Evolutionary conservation across 2,329 filamentous ascomycete species (phyloP).

Genomic region (Xylogone sp.): DNA sequence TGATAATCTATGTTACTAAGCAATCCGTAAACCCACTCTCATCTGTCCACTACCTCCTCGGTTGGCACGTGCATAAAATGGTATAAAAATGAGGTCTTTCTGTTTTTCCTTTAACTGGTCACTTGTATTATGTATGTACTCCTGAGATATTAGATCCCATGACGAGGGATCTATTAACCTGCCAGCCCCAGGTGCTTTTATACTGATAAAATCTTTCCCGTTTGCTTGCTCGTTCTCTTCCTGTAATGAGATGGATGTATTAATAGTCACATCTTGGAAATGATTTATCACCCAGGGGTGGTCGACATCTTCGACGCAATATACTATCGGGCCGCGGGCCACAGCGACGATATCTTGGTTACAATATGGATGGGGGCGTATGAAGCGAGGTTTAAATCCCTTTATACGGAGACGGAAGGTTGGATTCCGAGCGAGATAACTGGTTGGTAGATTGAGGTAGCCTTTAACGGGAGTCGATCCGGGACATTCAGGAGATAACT

Average conservation of each 20-base stretch:
- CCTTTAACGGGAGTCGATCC: conserved; percentile 33
- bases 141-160: background rate
- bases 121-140: background rate
- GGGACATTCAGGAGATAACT: background rate
- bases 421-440: conserved; percentile 34
- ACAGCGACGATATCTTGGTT: conserved; percentile 48
- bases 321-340: conserved; percentile 51
- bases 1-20: no score
- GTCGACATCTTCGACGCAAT: conserved; percentile 55
- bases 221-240: background rate
- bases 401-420: conserved; percentile 37
- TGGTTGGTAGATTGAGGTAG: conserved; percentile 40
- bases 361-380: conserved; percentile 49
- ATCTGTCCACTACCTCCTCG: conserved; percentile 48
- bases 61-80: conserved; percentile 51
- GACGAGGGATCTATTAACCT: background rate
- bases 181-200: background rate
- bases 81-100: conserved; percentile 41
- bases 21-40: conserved; percentile 38
- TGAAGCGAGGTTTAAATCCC: conserved; percentile 43
- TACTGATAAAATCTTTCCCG: background rate
- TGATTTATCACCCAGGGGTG: conserved; percentile 49
- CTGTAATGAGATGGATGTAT: background rate
- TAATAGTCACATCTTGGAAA: conserved; percentile 34
- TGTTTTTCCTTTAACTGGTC: conserved; percentile 14